Base-by-base conservation (phyloP, 1,139 yeast species). In the Scheffersomyces segobiensis region DNA sequence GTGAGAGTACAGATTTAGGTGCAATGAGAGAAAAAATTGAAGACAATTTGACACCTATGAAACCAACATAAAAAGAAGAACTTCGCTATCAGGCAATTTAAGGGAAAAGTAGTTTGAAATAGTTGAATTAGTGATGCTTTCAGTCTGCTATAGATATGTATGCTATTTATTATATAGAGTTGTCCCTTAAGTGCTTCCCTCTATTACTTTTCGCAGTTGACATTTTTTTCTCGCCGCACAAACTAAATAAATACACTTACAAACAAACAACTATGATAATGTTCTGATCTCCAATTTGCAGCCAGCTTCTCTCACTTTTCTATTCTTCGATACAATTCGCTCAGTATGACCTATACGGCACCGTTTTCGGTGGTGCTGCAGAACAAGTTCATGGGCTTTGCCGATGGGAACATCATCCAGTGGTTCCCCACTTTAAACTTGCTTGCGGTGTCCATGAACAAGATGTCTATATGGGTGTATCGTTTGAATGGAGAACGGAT, bases 351-450 rank as follows among this genome's bases (percentile, higher is more conserved):
- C 24, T 20, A 24, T 17, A 21, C 21, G 50, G 17, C 24, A n/a
- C 21, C 50, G 26, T 24, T 48, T 20, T 48, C 26, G 21, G 50
- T 48, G 8, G 50, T 50, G 21, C 24, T 19, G 50, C n/a, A 58
- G 50, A 65, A 64, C 56, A 73, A 70, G 62, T 72, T 79, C 59
- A 66, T 78, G 57, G 82, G 82, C 14, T 67, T 77, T 53, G 72
- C 83, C 46, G 79, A 79, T 60, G 80, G 82, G 1, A 73, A 69
- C 54, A 72, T 79, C 54, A 64, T 84, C 56, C 74, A 79, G 57
- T 83, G 87, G 84, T 84, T 87, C 65, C 89, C 89, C 0, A 74
- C 80, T 12, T 80, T 85, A 77, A 85, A 85, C 63, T 71, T 86
- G 52, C 65, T 86, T 49, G 81, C 85, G 24, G 71, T 85, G 4